Conservation (phyloP, 1,284 basidiomycete species). For the Trichosporon ovoides region DNA sequence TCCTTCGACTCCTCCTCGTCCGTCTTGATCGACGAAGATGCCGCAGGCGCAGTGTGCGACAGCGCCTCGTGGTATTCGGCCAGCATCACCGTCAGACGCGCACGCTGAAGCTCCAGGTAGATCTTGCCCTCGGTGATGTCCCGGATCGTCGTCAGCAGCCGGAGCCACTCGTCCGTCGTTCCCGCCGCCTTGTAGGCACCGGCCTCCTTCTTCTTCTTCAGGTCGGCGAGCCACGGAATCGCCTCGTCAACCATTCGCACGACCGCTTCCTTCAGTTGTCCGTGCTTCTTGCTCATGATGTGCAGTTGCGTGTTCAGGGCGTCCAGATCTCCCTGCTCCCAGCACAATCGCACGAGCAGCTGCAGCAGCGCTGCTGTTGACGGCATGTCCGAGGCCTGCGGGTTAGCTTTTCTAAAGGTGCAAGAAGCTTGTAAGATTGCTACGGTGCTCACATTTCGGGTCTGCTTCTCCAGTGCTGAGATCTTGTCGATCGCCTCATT, state of each 20-base stretch:
- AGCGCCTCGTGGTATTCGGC: slow-evolving; percentile 76
- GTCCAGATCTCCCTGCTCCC: slow-evolving; percentile 59
- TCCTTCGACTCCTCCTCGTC: background rate
- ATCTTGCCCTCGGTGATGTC: slow-evolving; percentile 97
- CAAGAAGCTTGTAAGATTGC: too few relatives aligned
- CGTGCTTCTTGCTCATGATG: slow-evolving; percentile 88
- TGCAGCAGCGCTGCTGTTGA: slow-evolving; percentile 85
- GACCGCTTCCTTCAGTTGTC: slow-evolving; percentile 86
- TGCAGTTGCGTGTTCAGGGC: slow-evolving; percentile 69
- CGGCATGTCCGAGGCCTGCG: slow-evolving; percentile 80
- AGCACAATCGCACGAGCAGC: slow-evolving; percentile 64
- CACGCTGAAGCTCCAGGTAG: slow-evolving; percentile 93
- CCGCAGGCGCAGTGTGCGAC: slow-evolving; percentile 41
- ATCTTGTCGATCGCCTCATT: slow-evolving; percentile 86
- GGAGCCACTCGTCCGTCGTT: slow-evolving; percentile 72
- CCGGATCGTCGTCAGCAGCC: slow-evolving; percentile 81
- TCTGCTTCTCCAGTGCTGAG: slow-evolving; percentile 85
- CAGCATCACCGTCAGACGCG: slow-evolving; percentile 81
- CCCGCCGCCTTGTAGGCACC: slow-evolving; percentile 47
- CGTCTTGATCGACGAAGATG: slow-evolving; percentile 1
- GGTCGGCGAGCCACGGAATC: slow-evolving; percentile 71
- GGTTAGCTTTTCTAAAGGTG: too few relatives aligned
- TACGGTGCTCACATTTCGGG: slow-evolving; percentile 88
- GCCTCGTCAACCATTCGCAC: slow-evolving; percentile 84
- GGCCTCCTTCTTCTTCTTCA: slow-evolving; percentile 50